phyloP scores from a whole-genome alignment of 75 land plant genomes.

The Cupressus sempervirens region DNA sequence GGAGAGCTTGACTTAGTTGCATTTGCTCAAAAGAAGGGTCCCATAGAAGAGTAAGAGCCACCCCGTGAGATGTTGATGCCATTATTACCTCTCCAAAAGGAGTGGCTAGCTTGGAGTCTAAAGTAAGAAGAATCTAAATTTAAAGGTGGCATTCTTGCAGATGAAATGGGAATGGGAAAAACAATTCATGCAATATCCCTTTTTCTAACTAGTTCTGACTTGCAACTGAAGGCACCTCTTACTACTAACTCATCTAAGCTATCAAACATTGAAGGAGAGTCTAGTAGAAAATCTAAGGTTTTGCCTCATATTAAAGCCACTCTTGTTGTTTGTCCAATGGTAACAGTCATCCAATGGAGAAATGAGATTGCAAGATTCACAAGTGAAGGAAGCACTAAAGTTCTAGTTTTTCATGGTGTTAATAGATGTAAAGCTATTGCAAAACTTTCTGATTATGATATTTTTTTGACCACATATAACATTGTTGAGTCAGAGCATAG shows the following conservation, averaged over 20 bases:
- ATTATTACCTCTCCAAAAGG: slow-evolving; percentile 80
- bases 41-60: slow-evolving; percentile 27
- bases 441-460: slow-evolving; percentile 62
- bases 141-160: slow-evolving; percentile 89
- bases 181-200: slow-evolving; percentile 91
- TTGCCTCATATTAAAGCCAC: slow-evolving; percentile 50
- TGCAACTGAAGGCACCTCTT: slow-evolving; percentile 9
- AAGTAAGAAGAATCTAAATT: slow-evolving; percentile 61
- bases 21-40: background rate
- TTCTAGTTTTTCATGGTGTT: slow-evolving; percentile 75
- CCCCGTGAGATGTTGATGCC: slow-evolving; percentile 58
- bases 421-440: slow-evolving; percentile 31
- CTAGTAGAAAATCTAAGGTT: slow-evolving; percentile 8
- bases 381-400: slow-evolving; percentile 49
- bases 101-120: slow-evolving; percentile 89
- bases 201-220: slow-evolving; percentile 42
- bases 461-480: slow-evolving; percentile 79
- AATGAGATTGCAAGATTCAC: slow-evolving; percentile 73
- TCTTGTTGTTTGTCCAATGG: slow-evolving; percentile 86
- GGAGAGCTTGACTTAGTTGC: slow-evolving; percentile 31
- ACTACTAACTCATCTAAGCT: background rate
- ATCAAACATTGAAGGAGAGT: background rate
- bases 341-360: slow-evolving; percentile 87
- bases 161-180: slow-evolving; percentile 99
- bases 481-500: slow-evolving; percentile 71